Evolutionary conservation across 495 filamentous ascomycete genomes (phyloP).

Genomic region (Astrothelium macrocarpum): DNA sequence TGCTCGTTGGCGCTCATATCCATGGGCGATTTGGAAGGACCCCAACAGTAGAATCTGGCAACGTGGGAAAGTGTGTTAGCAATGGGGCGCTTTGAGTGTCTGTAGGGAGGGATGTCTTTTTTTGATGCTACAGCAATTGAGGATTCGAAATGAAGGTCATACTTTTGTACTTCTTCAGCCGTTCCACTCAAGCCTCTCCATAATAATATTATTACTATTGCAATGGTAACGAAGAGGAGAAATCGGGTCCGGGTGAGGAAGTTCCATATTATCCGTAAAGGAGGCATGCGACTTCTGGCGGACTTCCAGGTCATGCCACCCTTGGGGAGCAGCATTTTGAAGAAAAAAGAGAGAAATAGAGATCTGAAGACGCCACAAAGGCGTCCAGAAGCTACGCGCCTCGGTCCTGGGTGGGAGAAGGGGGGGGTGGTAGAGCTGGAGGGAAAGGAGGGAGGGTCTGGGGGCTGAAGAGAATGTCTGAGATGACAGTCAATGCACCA

Average conservation of each 20-base stretch:
- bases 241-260: constrained; percentile 72
- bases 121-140: background rate
- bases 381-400: constrained; percentile 6
- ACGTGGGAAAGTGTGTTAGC: background rate
- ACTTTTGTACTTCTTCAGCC: constrained; percentile 89
- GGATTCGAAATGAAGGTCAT: constrained; percentile 22
- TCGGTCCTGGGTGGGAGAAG: background rate
- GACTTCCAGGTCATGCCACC: constrained; percentile 91
- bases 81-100: background rate
- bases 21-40: constrained; percentile 85
- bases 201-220: constrained; percentile 68
- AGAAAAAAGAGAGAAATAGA: background rate
- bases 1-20: constrained; percentile 87
- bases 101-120: background rate
- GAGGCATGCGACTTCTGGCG: constrained; percentile 69
- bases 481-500: background rate
- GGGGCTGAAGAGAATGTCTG: background rate
- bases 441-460: background rate
- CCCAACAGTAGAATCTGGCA: constrained; percentile 90
- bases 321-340: constrained; percentile 67
- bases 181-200: constrained; percentile 80
- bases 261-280: constrained; percentile 67
- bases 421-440: background rate
- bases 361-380: background rate
- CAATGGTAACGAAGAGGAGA: constrained; percentile 61